Evolutionary conservation across 1,284 basidiomycete genomes (phyloP).

Genomic region (Anthracocystis setariae): DNA sequence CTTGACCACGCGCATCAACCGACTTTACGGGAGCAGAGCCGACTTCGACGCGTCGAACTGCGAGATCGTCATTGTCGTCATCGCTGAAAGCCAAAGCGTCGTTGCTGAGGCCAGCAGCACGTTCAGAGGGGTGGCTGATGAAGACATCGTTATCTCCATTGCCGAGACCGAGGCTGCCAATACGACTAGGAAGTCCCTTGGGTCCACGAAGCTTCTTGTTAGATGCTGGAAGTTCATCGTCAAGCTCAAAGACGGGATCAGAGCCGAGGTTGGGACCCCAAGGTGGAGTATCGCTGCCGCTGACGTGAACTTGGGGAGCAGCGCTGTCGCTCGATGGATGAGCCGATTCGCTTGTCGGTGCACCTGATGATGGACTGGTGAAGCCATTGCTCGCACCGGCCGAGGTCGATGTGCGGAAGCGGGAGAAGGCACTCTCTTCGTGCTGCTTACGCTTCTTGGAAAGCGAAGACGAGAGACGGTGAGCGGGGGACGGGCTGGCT

Average conservation of each 20-base stretch:
- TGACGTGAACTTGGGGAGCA: conserved; percentile 51
- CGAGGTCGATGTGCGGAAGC: conserved; percentile 30
- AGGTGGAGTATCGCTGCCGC: conserved; percentile 61
- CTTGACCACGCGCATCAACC: conserved; percentile 34
- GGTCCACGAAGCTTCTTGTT: conserved; percentile 51
- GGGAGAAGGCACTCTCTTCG: conserved; percentile 38
- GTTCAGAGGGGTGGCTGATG: conserved; percentile 36
- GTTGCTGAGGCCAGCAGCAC: conserved; percentile 49
- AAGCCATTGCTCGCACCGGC: conserved; percentile 33
- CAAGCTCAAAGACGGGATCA: conserved; percentile 45
- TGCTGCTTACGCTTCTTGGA: conserved; percentile 43
- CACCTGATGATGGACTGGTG: conserved; percentile 45
- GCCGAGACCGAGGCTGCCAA: conserved; percentile 46
- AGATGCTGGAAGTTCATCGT: conserved; percentile 31
- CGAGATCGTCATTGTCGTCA: conserved; percentile 46
- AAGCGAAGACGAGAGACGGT: conserved; percentile 27
- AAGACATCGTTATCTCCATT: conserved; percentile 35
- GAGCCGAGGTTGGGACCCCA: conserved; percentile 53
- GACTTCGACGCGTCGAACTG: conserved; percentile 49
- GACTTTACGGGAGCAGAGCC: conserved; percentile 31
- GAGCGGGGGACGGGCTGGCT: conserved; percentile 36
- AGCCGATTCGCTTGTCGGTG: conserved; percentile 43
- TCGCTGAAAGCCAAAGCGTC: conserved; percentile 49
- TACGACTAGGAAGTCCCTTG: conserved; percentile 38
- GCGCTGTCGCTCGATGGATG: conserved; percentile 44